These are phyloP conservation scores for Stephania japonica DNA, from an alignment of 164 flowering plant species.

Conservation along the genomic window DNA sequence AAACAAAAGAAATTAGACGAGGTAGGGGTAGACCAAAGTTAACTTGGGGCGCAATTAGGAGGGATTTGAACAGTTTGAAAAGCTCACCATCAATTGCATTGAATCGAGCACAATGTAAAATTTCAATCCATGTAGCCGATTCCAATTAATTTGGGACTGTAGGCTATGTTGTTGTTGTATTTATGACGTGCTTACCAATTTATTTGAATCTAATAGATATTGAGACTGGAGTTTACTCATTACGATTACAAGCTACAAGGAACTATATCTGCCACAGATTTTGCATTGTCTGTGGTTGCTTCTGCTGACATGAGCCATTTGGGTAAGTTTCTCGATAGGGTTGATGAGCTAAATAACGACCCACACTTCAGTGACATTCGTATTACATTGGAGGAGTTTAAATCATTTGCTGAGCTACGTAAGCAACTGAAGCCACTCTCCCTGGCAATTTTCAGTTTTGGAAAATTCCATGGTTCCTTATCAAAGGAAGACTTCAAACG, in stretches of 20 bases:
- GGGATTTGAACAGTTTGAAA: too few relatives aligned
- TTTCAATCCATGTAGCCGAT: too few relatives aligned
- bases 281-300: constrained; percentile 91
- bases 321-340: constrained; percentile 56
- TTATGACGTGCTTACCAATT: neutral
- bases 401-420: constrained; percentile 68
- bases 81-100: too few relatives aligned
- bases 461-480: constrained; percentile 64
- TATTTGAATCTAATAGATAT: constrained; percentile 41
- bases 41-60: too few relatives aligned
- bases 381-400: constrained; percentile 74
- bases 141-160: too few relatives aligned
- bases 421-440: constrained; percentile 58
- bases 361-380: constrained; percentile 43
- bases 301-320: constrained; percentile 80
- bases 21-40: too few relatives aligned
- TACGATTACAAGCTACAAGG: constrained; percentile 69
- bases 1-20: too few relatives aligned
- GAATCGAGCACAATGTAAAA: too few relatives aligned
- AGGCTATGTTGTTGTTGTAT: too few relatives aligned
- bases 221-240: constrained; percentile 78
- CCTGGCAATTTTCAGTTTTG: constrained; percentile 75
- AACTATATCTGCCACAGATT: constrained; percentile 82
- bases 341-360: constrained; percentile 46
- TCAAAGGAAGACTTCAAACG: constrained; percentile 70